Conservation (phyloP, 352 stramenopile genomes). For the Phytophthora cactorum region DNA sequence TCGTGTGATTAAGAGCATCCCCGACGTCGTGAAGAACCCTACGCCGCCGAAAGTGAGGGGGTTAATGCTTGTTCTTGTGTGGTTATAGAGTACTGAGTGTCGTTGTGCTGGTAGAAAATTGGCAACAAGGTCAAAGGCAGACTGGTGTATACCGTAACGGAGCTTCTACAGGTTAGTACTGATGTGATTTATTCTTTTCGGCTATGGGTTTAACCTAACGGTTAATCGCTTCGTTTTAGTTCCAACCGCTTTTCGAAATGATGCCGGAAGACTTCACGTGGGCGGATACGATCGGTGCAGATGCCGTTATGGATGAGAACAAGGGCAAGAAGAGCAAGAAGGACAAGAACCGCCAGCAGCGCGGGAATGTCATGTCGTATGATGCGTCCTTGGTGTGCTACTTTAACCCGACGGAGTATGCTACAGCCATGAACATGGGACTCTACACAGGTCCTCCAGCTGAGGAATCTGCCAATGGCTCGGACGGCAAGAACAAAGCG, state of each 20-base stretch:
- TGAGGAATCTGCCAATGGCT: slow-evolving; percentile 16
- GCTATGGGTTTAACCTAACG: neutral
- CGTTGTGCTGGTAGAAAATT: slow-evolving; percentile 40
- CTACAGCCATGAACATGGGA: slow-evolving; percentile 61
- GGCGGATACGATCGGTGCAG: slow-evolving; percentile 64
- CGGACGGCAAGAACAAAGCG: slow-evolving; percentile 26
- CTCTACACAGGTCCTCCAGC: slow-evolving; percentile 57
- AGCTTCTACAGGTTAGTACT: slow-evolving; percentile 58
- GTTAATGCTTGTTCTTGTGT: neutral
- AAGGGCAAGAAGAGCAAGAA: slow-evolving; percentile 60
- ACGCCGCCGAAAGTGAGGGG: slow-evolving; percentile 42
- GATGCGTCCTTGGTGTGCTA: slow-evolving; percentile 77
- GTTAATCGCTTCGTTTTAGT: slow-evolving; percentile 36
- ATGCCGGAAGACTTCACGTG: slow-evolving; percentile 69
- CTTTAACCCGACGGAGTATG: slow-evolving; percentile 83
- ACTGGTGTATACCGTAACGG: slow-evolving; percentile 65
- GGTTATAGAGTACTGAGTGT: slow-evolving; percentile 6
- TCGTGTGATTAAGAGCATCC: slow-evolving; percentile 41
- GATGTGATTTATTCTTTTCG: neutral
- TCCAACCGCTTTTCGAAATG: slow-evolving; percentile 73
- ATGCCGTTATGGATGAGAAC: slow-evolving; percentile 54
- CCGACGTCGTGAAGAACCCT: slow-evolving; percentile 53
- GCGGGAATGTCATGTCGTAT: slow-evolving; percentile 57
- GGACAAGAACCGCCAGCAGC: slow-evolving; percentile 44
- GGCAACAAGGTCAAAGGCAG: slow-evolving; percentile 53